These are phyloP conservation scores for Cystofilobasidium bisporidii DNA, from an alignment of 768 basidiomycete genomes.

Conservation along the genomic window DNA sequence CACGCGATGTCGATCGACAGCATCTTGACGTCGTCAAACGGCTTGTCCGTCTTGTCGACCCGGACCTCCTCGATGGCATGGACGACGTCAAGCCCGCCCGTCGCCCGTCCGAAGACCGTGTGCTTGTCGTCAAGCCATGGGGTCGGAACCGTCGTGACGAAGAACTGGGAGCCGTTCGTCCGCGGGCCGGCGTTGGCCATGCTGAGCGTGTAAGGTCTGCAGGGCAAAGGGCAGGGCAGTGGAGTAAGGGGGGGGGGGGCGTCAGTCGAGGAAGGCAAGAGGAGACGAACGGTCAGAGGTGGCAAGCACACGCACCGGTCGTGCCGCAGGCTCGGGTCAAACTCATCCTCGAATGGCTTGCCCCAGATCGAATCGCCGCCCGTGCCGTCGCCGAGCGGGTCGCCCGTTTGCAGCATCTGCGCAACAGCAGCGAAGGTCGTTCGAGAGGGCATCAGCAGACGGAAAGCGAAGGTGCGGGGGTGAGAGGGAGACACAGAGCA, in stretches of 20 bases:
- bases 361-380: slow-evolving; percentile 89
- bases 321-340: slow-evolving; percentile 76
- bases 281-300: background rate
- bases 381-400: slow-evolving; percentile 88
- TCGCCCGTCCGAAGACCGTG: slow-evolving; percentile 76
- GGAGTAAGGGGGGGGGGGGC: background rate
- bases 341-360: slow-evolving; percentile 83
- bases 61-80: slow-evolving; percentile 62
- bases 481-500: background rate
- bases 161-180: slow-evolving; percentile 92
- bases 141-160: slow-evolving; percentile 88
- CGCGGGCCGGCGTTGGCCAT: slow-evolving; percentile 70
- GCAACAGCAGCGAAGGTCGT: background rate
- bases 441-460: background rate
- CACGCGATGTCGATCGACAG: slow-evolving; percentile 42
- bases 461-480: background rate
- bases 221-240: slow-evolving; percentile 1
- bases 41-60: slow-evolving; percentile 67
- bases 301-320: slow-evolving; percentile 55
- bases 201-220: slow-evolving; percentile 83
- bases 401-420: slow-evolving; percentile 87
- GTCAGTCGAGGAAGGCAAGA: background rate
- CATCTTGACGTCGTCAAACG: slow-evolving; percentile 89
- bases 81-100: slow-evolving; percentile 78
- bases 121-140: slow-evolving; percentile 70